Evolutionary conservation across 805 yeast species (phyloP), one percentile per base, ranked within the genome.

Genomic region (Yamadazyma laniorum): DNA sequence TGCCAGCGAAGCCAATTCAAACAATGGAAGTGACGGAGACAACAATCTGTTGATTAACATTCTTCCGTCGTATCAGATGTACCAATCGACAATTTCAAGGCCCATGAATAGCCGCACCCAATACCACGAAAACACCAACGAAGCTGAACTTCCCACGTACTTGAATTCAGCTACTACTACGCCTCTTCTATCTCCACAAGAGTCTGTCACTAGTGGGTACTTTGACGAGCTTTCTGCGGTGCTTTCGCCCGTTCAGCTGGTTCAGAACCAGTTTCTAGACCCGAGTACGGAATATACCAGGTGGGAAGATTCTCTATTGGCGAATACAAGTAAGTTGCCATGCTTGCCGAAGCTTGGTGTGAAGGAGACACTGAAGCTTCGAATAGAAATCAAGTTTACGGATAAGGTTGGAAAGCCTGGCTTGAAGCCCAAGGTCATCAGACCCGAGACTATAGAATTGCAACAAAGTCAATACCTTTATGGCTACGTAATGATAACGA

Each of bases 61-160:
- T 30, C 50, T 66, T 14, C 72, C 72, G 3, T 63, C 70, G 3
- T 66, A 66, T 44, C 63, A 59, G 22, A 65, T 66, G 71, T 61
- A 58, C 41, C 63, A 60, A 43, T 57, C 65, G 13, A 64, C 67
- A 3, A 31, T 41, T 11, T 36, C 43, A 15, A 32, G 25, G 21
- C 34, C 48, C 2, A n/a, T 44, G 4, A 15, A 27, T 8, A 21
- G 23, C 23, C 9, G 9, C 23, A 7, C 6, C 23, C 6, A 21
- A 7, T 6, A 21, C 9, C 6, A 21, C 23, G 23, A 21, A 21
- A 17, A 11, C n/a, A 16, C 33, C 13, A 19, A 35, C 15, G 39
- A 29, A 21, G 42, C 52, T 2, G 61, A 52, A 25, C 70, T 69
- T 4, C 72, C 72, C 7, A 40, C 50, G 7, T 65, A 66, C 23